These are phyloP conservation scores for Backusella tarrabulga DNA, from an alignment of 192 early-diverging fungal species.

Conservation along the genomic window DNA sequence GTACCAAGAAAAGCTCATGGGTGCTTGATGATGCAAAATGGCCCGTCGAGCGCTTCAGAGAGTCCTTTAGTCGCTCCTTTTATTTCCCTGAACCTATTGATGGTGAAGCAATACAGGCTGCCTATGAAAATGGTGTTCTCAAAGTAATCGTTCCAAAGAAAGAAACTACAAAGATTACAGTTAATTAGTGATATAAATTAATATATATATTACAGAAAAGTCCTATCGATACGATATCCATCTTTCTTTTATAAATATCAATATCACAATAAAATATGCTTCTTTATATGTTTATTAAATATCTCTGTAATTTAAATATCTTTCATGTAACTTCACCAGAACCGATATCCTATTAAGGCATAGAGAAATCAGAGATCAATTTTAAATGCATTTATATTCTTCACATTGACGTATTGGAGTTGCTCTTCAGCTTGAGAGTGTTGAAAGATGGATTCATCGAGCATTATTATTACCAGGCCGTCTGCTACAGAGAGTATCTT, in stretches of 20 bases:
- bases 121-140: background rate
- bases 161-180: background rate
- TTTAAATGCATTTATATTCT: constrained; percentile 8
- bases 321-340: background rate
- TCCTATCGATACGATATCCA: background rate
- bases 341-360: background rate
- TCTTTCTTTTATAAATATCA: background rate
- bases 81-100: background rate
- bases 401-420: constrained; percentile 6
- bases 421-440: constrained; percentile 6
- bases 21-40: background rate
- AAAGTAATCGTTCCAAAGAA: background rate
- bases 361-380: constrained; percentile 1
- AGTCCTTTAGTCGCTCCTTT: background rate
- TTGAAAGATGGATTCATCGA: background rate
- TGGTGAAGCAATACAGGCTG: background rate
- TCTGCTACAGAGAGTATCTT: constrained; percentile 5
- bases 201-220: background rate
- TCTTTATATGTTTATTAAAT: background rate
- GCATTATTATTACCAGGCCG: constrained; percentile 3
- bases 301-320: too few species aligned
- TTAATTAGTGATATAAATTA: background rate
- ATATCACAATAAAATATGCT: background rate
- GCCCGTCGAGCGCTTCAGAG: background rate
- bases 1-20: background rate